Evolutionary conservation across 495 filamentous ascomycete genomes (phyloP).

Genomic region (Aspergillus hancockii): DNA sequence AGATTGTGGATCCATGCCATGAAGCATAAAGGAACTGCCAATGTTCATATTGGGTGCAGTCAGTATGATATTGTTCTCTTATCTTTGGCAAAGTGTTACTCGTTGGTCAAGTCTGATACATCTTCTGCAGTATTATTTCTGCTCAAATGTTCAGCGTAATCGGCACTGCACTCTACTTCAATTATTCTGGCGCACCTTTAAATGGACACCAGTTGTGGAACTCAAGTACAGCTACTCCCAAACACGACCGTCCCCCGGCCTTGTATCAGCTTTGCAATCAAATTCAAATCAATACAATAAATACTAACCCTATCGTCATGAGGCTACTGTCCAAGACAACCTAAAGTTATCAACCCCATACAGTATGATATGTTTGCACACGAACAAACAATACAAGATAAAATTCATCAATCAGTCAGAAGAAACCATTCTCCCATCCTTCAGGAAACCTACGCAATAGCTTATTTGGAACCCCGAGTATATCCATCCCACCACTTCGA

Average conservation of each 20-base stretch:
- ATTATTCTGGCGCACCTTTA: no score
- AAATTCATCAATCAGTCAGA: background rate
- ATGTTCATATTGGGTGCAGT: background rate
- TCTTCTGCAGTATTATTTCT: no score
- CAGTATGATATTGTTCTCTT: background rate
- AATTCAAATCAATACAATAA: background rate
- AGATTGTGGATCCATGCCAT: background rate
- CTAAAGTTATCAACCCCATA: background rate
- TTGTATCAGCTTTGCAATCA: background rate
- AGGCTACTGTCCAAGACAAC: background rate
- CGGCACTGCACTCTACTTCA: no score
- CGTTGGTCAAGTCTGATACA: no score
- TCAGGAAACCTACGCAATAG: background rate
- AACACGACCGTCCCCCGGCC: no score
- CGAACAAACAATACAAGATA: background rate
- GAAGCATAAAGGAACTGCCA: background rate
- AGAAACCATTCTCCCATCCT: background rate
- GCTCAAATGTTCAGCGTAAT: no score
- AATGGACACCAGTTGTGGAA: no score
- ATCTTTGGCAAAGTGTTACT: background rate
- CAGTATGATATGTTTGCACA: background rate
- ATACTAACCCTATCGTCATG: background rate
- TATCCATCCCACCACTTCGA: conserved; percentile 58
- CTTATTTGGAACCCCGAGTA: conserved; percentile 30
- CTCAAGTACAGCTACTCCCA: no score